Evolutionary conservation across 176 grass and related monocot species (phyloP).

Genomic region (Triticum timopheevii): DNA sequence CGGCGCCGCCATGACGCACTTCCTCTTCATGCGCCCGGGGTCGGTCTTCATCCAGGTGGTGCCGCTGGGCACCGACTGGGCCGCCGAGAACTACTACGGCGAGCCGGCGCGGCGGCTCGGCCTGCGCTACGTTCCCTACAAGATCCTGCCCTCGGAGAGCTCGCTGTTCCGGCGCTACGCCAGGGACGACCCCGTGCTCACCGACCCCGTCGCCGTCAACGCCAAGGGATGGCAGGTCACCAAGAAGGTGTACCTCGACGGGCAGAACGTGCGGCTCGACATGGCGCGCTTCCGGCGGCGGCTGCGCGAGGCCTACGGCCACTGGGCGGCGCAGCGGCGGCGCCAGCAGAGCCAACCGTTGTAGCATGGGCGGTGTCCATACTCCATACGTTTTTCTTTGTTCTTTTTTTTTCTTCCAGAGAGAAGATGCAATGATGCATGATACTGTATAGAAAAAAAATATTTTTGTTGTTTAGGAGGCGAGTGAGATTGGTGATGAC

Average conservation of each 20-base stretch:
- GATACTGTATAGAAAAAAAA: slow-evolving; percentile 17
- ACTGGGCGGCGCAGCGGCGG: slow-evolving; percentile 39
- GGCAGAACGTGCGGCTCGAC: slow-evolving; percentile 69
- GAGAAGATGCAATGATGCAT: neutral
- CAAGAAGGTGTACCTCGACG: slow-evolving; percentile 76
- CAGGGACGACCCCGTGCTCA: slow-evolving; percentile 46
- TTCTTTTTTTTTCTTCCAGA: neutral
- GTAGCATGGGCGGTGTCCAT: neutral
- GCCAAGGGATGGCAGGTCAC: slow-evolving; percentile 70
- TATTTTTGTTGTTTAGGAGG: neutral
- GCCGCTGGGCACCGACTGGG: slow-evolving; percentile 73
- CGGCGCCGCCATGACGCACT: slow-evolving; percentile 77
- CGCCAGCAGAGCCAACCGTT: neutral
- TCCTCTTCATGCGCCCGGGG: slow-evolving; percentile 78
- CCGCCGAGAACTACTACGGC: slow-evolving; percentile 78
- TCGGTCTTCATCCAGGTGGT: slow-evolving; percentile 74
- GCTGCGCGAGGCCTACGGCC: slow-evolving; percentile 38
- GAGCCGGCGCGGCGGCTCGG: slow-evolving; percentile 57
- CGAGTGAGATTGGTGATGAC: neutral
- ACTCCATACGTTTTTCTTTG: neutral
- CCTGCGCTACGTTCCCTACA: slow-evolving; percentile 58
- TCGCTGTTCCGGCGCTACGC: slow-evolving; percentile 47
- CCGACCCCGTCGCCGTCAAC: slow-evolving; percentile 53
- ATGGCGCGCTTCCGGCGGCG: slow-evolving; percentile 52
- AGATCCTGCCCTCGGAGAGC: slow-evolving; percentile 61